A percentile compares a stretch with the other conserved stretches of the same genome.
These are phyloP conservation scores for Trichomonascus vanleenenianus DNA, from an alignment of 805 yeast species.

Conservation along the genomic window DNA sequence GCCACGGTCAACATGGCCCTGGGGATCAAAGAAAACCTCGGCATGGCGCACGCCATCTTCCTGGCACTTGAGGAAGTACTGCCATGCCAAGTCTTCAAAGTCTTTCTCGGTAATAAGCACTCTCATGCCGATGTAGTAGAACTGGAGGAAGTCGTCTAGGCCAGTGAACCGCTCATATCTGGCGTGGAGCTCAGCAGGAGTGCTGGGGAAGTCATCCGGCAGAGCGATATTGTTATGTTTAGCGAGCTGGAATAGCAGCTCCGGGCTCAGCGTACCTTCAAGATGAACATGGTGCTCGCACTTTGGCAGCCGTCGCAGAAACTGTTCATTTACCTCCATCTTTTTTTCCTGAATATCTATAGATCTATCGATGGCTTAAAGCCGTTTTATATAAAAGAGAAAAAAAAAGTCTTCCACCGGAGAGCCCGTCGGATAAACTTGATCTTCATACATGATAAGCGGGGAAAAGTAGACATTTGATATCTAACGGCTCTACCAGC, in stretches of 20 bases:
- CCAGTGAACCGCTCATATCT: slow-evolving; percentile 58
- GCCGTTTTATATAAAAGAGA: too few relatives aligned
- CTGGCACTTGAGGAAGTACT: slow-evolving; percentile 19
- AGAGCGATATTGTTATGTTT: slow-evolving; percentile 51
- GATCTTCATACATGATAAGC: too few relatives aligned
- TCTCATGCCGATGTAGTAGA: slow-evolving; percentile 73
- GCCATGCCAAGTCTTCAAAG: slow-evolving; percentile 66
- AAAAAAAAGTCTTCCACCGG: too few relatives aligned
- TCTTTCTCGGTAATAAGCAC: slow-evolving; percentile 65
- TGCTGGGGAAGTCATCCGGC: slow-evolving; percentile 56
- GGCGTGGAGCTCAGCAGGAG: slow-evolving; percentile 47
- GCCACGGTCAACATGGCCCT: slow-evolving; percentile 69
- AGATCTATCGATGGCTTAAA: not conserved
- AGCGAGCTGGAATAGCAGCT: slow-evolving; percentile 60
- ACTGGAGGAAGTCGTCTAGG: slow-evolving; percentile 70
- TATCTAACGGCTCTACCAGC: too few relatives aligned
- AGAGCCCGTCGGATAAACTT: too few relatives aligned
- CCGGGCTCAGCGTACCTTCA: slow-evolving; percentile 80
- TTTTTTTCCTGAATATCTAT: slow-evolving; percentile 17
- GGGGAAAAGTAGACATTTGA: too few relatives aligned
- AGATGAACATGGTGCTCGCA: slow-evolving; percentile 83
- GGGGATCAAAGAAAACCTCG: slow-evolving; percentile 80
- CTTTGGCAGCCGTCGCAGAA: slow-evolving; percentile 67
- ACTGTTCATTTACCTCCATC: slow-evolving; percentile 28
- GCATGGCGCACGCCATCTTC: slow-evolving; percentile 41